Percentiles rank a stretch among this genome's conserved stretches.
phyloP scores from a whole-genome alignment of 176 grass and related monocot genomes.

The Cenchrus americanus region DNA sequence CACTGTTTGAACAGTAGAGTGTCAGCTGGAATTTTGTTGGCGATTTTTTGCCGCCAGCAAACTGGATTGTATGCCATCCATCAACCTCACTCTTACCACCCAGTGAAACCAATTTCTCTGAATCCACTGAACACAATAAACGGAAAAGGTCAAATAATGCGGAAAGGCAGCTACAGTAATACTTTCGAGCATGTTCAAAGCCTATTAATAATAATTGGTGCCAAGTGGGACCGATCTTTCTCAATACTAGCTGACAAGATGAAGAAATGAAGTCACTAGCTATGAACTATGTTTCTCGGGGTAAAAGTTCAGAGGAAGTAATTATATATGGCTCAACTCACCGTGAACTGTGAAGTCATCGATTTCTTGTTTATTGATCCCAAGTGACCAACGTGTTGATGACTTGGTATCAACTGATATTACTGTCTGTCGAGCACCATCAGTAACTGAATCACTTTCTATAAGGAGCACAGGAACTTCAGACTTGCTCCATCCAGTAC shows the following conservation, averaged over 20 bases:
- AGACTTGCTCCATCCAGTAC: conserved; percentile 73
- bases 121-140: conserved; percentile 52
- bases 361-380: conserved; percentile 82
- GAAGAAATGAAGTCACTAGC: neutral
- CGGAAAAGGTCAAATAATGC: conserved; percentile 26
- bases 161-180: neutral
- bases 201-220: neutral
- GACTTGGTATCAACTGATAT: conserved; percentile 74
- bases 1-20: conserved; percentile 65
- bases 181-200: neutral
- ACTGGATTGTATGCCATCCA: conserved; percentile 90
- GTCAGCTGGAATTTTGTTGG: conserved; percentile 83
- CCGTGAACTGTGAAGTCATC: conserved; percentile 80
- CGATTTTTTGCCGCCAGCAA: conserved; percentile 80
- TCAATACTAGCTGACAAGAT: neutral
- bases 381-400: conserved; percentile 79
- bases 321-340: conserved; percentile 22
- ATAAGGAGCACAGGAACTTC: conserved; percentile 71
- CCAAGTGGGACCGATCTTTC: neutral
- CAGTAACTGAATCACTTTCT: conserved; percentile 68
- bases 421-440: conserved; percentile 56
- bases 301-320: neutral
- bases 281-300: neutral
- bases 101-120: conserved; percentile 54
- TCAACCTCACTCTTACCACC: conserved; percentile 67